Evolutionary conservation across 495 filamentous ascomycete species (phyloP).

Genomic region (Thermochaetoides thermophila): DNA sequence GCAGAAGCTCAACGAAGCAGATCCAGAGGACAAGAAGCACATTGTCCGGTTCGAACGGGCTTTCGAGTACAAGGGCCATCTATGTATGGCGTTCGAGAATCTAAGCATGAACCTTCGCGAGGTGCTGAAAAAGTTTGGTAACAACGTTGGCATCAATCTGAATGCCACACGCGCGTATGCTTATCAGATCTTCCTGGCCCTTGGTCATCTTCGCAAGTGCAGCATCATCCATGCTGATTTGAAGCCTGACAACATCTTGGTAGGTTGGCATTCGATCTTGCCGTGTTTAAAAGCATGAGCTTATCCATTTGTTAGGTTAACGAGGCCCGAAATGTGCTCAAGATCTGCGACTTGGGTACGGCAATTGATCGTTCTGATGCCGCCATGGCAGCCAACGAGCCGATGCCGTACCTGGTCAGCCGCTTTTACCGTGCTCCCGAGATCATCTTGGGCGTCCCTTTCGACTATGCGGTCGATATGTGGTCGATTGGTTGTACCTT

Average conservation of each 20-base stretch:
- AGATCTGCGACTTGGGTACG: constrained; percentile 91
- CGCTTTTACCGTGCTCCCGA: constrained; percentile 95
- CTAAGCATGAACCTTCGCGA: constrained; percentile 85
- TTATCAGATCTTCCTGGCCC: constrained; percentile 81
- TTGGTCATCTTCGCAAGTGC: constrained; percentile 75
- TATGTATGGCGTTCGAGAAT: constrained; percentile 96
- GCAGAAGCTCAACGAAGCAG: constrained; percentile 62
- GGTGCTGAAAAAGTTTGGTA: constrained; percentile 93
- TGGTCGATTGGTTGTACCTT: constrained; percentile 97
- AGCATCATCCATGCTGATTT: constrained; percentile 90
- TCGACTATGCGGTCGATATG: constrained; percentile 88
- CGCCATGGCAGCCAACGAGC: constrained; percentile 52
- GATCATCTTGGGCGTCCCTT: constrained; percentile 88
- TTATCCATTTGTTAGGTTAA: constrained; percentile 42
- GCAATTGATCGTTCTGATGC: constrained; percentile 74
- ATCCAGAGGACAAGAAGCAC: constrained; percentile 86
- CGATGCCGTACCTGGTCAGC: constrained; percentile 86
- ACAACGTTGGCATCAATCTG: constrained; percentile 79
- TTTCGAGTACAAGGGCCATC: constrained; percentile 89
- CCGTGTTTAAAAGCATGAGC: not conserved
- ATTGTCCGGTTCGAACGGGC: constrained; percentile 70
- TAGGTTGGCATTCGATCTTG: constrained; percentile 12
- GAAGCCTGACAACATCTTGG: constrained; percentile 93
- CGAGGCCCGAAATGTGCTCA: constrained; percentile 68
- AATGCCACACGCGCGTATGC: constrained; percentile 76